These are phyloP conservation scores for Metschnikowia noctiluminum DNA, from an alignment of 805 yeast genomes.

Conservation along the genomic window DNA sequence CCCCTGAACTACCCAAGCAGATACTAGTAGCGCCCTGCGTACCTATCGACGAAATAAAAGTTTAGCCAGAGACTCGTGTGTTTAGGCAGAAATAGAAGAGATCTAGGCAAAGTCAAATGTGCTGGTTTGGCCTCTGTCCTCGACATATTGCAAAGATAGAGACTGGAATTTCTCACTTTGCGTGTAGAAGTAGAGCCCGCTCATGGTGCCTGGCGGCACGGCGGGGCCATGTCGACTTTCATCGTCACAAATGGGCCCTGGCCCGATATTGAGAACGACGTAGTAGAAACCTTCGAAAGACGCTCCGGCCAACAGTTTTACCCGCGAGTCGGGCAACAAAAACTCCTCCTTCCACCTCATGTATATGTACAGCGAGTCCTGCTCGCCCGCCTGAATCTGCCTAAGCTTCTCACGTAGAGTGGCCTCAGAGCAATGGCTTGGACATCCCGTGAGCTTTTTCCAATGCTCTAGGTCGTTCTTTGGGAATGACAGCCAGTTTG, in stretches of 20 bases:
- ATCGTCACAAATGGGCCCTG: constrained; percentile 5
- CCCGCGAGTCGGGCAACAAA: constrained; percentile 71
- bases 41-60: neutral
- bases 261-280: constrained; percentile 70
- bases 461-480: constrained; percentile 48
- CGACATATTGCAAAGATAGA: constrained; percentile 57
- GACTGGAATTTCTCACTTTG: constrained; percentile 79
- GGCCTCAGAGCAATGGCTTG: constrained; percentile 46
- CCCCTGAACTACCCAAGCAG: too few relatives aligned
- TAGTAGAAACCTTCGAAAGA: constrained; percentile 93
- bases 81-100: neutral
- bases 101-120: constrained; percentile 24
- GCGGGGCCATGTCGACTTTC: neutral
- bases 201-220: constrained; percentile 58
- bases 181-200: constrained; percentile 80
- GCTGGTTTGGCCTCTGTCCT: constrained; percentile 40
- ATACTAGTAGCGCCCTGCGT: neutral
- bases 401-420: constrained; percentile 26
- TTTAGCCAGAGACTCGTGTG: neutral
- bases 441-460: constrained; percentile 44
- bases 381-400: constrained; percentile 29
- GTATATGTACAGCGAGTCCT: constrained; percentile 45
- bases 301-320: constrained; percentile 65
- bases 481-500: constrained; percentile 50
- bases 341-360: constrained; percentile 97